phyloP scores from a whole-genome alignment of 202 grass and related monocot species.

The Sporobolus alterniflorus region DNA sequence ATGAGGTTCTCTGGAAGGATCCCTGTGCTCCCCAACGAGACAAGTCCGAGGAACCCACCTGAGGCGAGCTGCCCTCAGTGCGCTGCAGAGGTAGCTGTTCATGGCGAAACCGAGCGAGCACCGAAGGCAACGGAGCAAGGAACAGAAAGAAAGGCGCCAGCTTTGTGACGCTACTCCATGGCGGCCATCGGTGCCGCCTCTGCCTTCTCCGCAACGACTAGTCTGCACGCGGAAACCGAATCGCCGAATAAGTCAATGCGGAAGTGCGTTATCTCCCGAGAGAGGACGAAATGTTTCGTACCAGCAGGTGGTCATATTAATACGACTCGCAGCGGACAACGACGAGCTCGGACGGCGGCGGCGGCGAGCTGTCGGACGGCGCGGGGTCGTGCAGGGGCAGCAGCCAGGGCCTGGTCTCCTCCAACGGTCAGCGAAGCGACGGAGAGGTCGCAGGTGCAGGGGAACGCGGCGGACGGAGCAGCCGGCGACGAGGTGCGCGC shows the following conservation, averaged over 20 bases:
- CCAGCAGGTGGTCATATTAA: neutral
- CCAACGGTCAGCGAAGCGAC: neutral
- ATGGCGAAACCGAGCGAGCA: slow-evolving; percentile 2
- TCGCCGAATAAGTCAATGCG: neutral
- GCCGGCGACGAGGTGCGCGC: neutral
- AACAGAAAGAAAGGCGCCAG: neutral
- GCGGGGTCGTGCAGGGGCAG: neutral
- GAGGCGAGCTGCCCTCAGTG: slow-evolving; percentile 3
- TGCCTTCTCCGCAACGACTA: neutral
- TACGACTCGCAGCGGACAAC: neutral
- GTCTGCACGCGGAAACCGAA: neutral
- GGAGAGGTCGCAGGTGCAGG: neutral
- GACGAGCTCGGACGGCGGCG: too few species aligned
- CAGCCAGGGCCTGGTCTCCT: neutral
- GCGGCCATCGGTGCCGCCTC: neutral
- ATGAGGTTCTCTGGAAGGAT: neutral
- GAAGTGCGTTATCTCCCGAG: neutral
- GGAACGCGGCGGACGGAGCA: neutral
- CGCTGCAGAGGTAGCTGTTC: slow-evolving; percentile 29
- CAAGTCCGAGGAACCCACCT: slow-evolving; percentile 33
- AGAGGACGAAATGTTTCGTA: neutral
- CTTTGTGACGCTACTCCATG: slow-evolving; percentile 16
- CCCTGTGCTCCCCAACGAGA: neutral
- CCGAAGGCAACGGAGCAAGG: neutral
- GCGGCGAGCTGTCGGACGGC: neutral